Evolutionary conservation across 805 yeast species (phyloP).

Genomic region (Saccharomycopsis javanensis): DNA sequence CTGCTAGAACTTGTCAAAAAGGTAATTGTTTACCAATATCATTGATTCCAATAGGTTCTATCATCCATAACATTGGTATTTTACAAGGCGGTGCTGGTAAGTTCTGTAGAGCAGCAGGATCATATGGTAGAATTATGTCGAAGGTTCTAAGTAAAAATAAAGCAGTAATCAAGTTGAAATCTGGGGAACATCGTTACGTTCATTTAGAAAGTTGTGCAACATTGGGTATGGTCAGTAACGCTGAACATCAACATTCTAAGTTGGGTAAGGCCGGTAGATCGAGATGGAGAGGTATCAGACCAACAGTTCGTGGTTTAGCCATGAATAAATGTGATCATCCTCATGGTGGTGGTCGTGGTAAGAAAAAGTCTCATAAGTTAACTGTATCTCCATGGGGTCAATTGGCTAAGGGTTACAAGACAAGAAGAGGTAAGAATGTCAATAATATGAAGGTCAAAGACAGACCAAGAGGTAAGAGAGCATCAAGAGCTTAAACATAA

Average conservation of each 20-base stretch:
- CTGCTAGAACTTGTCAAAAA: slow-evolving; percentile 77
- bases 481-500: slow-evolving; percentile 6
- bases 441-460: slow-evolving; percentile 83
- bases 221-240: slow-evolving; percentile 83
- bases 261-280: slow-evolving; percentile 97
- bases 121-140: slow-evolving; percentile 80
- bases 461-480: slow-evolving; percentile 67
- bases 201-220: slow-evolving; percentile 85
- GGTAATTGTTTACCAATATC: slow-evolving; percentile 91
- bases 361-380: slow-evolving; percentile 88
- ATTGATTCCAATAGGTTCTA: slow-evolving; percentile 92
- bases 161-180: slow-evolving; percentile 73
- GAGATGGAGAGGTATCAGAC: slow-evolving; percentile 88
- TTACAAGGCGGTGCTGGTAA: slow-evolving; percentile 71
- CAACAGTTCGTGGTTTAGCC: slow-evolving; percentile 95
- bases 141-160: slow-evolving; percentile 60
- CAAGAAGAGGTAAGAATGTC: slow-evolving; percentile 80
- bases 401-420: slow-evolving; percentile 84
- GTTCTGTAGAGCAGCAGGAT: slow-evolving; percentile 89
- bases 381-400: slow-evolving; percentile 97
- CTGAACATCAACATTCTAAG: slow-evolving; percentile 80
- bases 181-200: slow-evolving; percentile 92
- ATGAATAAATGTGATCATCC: slow-evolving; percentile 98
- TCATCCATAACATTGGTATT: slow-evolving; percentile 80
- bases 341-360: slow-evolving; percentile 99